phyloP scores from a whole-genome alignment of 306 rosid genomes.

The Fagus sylvatica region DNA sequence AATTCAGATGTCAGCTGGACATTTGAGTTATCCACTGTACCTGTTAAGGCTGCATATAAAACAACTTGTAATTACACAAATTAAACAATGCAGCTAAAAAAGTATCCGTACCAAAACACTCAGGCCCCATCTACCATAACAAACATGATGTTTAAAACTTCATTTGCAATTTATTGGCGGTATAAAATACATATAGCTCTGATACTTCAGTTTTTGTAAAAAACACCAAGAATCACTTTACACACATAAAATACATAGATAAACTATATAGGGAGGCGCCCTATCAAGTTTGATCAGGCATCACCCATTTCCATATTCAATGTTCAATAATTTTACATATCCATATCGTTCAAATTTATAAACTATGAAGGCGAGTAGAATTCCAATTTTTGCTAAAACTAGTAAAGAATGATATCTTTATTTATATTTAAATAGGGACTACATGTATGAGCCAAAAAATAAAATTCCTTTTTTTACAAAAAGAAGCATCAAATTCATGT shows the following conservation, averaged over 20 bases:
- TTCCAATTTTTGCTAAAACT: neutral
- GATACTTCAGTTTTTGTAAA: neutral
- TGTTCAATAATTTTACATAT: neutral
- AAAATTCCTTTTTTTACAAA: neutral
- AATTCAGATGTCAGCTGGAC: constrained; percentile 49
- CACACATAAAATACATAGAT: neutral
- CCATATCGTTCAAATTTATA: neutral
- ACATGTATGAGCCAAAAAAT: neutral
- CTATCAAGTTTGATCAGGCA: neutral
- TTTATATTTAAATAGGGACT: neutral
- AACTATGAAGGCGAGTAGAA: neutral
- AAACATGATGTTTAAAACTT: neutral
- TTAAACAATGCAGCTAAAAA: neutral
- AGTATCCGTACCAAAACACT: neutral
- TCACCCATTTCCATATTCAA: neutral
- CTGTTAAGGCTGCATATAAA: constrained; percentile 50
- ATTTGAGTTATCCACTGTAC: constrained; percentile 47
- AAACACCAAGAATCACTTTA: neutral
- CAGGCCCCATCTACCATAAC: constrained; percentile 2
- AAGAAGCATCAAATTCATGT: neutral
- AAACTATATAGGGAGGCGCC: neutral
- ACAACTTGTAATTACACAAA: constrained; percentile 9
- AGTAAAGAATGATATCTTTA: neutral
- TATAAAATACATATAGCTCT: neutral
- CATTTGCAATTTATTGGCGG: neutral